Percentiles rank a stretch among this genome's conserved stretches.
Evolutionary conservation across 352 stramenopile species (phyloP).

Genomic region (Phytophthora hybrid): DNA sequence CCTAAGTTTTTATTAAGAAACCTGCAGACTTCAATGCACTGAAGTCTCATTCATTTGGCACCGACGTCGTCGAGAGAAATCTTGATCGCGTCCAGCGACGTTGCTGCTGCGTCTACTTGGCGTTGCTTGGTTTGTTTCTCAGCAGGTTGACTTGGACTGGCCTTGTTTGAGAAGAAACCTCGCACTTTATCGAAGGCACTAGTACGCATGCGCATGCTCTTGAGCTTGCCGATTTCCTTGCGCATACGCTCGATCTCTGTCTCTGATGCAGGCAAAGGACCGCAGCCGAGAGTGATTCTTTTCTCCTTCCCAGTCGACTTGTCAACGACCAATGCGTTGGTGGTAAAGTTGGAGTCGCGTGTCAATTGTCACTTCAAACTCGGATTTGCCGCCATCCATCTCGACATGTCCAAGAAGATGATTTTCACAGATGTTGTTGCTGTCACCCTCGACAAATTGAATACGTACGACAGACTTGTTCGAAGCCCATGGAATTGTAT

Average conservation of each 20-base stretch:
- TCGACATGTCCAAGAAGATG: background rate
- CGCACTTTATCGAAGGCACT: background rate
- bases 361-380: background rate
- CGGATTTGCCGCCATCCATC: background rate
- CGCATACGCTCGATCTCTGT: background rate
- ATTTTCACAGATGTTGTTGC: background rate
- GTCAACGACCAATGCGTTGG: background rate
- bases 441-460: background rate
- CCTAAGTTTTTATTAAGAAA: too few species aligned
- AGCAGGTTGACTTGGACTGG: background rate
- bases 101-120: background rate
- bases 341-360: background rate
- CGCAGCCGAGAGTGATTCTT: background rate
- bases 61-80: background rate
- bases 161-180: background rate
- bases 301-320: slow-evolving; percentile 1
- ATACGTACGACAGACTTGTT: background rate
- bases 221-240: background rate
- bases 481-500: background rate
- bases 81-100: background rate
- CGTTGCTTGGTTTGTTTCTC: background rate
- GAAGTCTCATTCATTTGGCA: background rate
- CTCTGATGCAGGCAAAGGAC: background rate
- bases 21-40: too few species aligned
- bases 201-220: background rate